Evolutionary conservation across 73 alveolate genomes (phyloP).

Genomic region (Stentor coeruleus): DNA sequence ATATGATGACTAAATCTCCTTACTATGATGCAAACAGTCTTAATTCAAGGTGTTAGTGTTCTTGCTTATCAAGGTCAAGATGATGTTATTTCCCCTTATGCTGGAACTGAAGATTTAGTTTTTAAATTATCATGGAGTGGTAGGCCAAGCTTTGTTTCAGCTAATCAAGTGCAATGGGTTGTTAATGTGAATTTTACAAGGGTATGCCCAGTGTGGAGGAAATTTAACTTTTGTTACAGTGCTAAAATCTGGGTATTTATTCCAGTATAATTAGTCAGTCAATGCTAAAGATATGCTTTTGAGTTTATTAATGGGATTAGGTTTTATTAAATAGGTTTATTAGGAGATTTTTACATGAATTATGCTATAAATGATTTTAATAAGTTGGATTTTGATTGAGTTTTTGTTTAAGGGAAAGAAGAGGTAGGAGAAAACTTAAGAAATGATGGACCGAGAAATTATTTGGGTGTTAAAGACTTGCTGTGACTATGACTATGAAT

Average conservation of each 20-base stretch:
- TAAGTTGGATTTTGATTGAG: too few species aligned
- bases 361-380: too few species aligned
- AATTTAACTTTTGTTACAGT: conserved; percentile 31
- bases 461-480: conserved; percentile 17
- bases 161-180: conserved; percentile 27
- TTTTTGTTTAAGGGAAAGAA: too few species aligned
- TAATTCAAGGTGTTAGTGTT: not conserved
- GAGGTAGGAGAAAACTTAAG: too few species aligned
- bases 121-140: conserved; percentile 1
- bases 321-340: too few species aligned
- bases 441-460: conserved; percentile 5
- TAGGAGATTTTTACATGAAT: too few species aligned
- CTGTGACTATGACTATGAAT: not conserved
- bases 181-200: conserved; percentile 5
- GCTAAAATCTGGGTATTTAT: conserved; percentile 82
- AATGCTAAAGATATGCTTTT: not conserved
- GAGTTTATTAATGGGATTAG: conserved; percentile 1
- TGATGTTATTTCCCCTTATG: conserved; percentile 3
- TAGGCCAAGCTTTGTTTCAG: not conserved
- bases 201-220: conserved; percentile 2
- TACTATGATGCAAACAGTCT: not conserved
- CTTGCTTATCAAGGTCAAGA: conserved; percentile 15
- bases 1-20: not conserved
- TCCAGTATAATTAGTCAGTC: conserved; percentile 70
- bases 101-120: not conserved